These are phyloP conservation scores for Candida khao-thaluensis DNA, from an alignment of 805 yeast genomes.

Conservation along the genomic window DNA sequence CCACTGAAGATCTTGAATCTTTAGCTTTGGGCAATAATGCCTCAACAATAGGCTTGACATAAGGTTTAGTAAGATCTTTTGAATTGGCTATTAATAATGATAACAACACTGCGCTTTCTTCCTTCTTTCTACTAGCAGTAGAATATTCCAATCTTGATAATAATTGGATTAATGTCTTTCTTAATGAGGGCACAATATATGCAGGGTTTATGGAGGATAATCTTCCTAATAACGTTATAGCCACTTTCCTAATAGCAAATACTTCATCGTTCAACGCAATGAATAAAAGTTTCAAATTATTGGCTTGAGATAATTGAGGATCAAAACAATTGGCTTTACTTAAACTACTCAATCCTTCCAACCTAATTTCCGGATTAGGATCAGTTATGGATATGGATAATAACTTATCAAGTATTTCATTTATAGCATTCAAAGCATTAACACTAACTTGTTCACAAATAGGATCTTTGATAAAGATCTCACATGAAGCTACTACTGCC, in stretches of 20 bases:
- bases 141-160: constrained; percentile 84
- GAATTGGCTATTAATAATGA: constrained; percentile 76
- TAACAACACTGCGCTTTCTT: constrained; percentile 78
- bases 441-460: constrained; percentile 82
- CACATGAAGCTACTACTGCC: constrained; percentile 82
- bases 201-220: constrained; percentile 89
- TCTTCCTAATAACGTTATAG: constrained; percentile 79
- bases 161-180: constrained; percentile 82
- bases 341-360: constrained; percentile 72
- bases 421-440: constrained; percentile 76
- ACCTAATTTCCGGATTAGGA: constrained; percentile 78
- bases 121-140: constrained; percentile 68
- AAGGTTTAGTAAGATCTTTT: constrained; percentile 81
- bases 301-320: constrained; percentile 92
- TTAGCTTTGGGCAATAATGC: constrained; percentile 74
- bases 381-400: constrained; percentile 85
- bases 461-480: constrained; percentile 72
- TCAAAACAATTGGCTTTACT: constrained; percentile 67
- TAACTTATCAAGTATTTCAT: constrained; percentile 78
- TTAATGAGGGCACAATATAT: constrained; percentile 86
- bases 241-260: constrained; percentile 76
- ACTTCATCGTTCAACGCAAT: constrained; percentile 90
- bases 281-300: constrained; percentile 77
- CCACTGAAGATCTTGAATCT: constrained; percentile 75
- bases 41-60: constrained; percentile 86